Evolutionary conservation across 1,284 basidiomycete genomes (phyloP).

Genomic region (Inonotus hispidus): DNA sequence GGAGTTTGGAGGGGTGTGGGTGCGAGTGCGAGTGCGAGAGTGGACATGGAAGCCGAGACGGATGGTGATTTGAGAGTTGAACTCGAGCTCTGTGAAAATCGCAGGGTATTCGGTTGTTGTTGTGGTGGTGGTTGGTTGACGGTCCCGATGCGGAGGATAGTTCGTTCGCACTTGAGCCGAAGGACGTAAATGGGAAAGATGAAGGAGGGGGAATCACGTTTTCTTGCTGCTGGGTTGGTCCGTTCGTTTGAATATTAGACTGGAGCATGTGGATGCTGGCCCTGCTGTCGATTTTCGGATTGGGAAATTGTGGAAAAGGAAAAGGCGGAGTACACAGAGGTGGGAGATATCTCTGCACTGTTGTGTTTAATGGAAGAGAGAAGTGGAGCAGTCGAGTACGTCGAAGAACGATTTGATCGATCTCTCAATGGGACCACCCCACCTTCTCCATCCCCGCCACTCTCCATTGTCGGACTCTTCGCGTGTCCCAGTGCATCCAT

Average conservation of each 20-base stretch:
- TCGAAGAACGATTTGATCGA: not conserved
- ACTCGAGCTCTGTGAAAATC: not conserved
- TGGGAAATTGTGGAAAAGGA: too few species aligned
- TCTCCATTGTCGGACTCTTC: too few species aligned
- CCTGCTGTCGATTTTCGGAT: too few species aligned
- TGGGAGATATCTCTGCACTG: too few species aligned
- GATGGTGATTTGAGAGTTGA: not conserved
- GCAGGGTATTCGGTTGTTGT: not conserved
- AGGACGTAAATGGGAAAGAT: not conserved
- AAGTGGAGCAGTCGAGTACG: conserved; percentile 10
- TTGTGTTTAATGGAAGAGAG: too few species aligned
- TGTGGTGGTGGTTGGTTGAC: not conserved
- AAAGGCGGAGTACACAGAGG: not conserved
- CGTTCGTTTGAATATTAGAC: too few species aligned
- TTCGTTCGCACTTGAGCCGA: not conserved
- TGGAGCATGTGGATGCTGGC: too few species aligned
- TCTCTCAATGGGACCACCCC: conserved; percentile 1
- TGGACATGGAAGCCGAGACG: not conserved
- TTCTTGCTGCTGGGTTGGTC: too few species aligned
- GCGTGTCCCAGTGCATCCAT: too few species aligned
- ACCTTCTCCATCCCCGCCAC: conserved; percentile 11
- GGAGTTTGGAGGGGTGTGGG: conserved; percentile 26
- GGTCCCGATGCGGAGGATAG: not conserved
- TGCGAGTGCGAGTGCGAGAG: conserved; percentile 15
- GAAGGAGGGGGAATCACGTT: not conserved